Conservation (phyloP, 78 protist genomes). For the Dictyostelium firmibasis region DNA sequence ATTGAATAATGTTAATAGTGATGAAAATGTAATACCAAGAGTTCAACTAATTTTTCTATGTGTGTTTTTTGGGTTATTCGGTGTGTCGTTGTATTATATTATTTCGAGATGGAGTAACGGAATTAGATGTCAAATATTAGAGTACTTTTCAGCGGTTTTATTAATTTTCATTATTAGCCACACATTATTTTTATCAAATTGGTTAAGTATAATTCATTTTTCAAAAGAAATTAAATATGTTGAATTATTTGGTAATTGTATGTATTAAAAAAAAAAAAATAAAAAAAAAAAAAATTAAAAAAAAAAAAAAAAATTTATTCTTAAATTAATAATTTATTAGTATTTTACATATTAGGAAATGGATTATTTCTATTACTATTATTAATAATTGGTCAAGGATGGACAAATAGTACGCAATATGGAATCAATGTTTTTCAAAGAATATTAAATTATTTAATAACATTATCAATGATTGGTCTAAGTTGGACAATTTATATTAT, state of each 20-base stretch:
- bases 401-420: constrained; percentile 33
- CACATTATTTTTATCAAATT: not conserved
- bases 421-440: constrained; percentile 10
- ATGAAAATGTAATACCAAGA: constrained; percentile 1
- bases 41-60: not conserved
- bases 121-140: not conserved
- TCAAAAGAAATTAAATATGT: not conserved
- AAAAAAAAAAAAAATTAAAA: not conserved
- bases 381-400: constrained; percentile 47
- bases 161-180: not conserved
- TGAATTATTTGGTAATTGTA: not conserved
- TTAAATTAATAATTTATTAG: not conserved
- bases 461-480: not conserved
- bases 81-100: not conserved
- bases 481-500: not conserved
- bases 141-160: not conserved
- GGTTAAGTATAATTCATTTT: not conserved
- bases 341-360: constrained; percentile 5
- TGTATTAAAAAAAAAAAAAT: not conserved
- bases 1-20: not conserved
- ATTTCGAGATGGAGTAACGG: not conserved
- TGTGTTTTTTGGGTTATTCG: not conserved
- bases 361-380: constrained; percentile 22
- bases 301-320: not conserved
- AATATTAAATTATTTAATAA: constrained; percentile 11